Percentiles rank a stretch among this genome's conserved stretches.
phyloP scores from a whole-genome alignment of 306 rosid genomes.

The Castanea crenata region DNA sequence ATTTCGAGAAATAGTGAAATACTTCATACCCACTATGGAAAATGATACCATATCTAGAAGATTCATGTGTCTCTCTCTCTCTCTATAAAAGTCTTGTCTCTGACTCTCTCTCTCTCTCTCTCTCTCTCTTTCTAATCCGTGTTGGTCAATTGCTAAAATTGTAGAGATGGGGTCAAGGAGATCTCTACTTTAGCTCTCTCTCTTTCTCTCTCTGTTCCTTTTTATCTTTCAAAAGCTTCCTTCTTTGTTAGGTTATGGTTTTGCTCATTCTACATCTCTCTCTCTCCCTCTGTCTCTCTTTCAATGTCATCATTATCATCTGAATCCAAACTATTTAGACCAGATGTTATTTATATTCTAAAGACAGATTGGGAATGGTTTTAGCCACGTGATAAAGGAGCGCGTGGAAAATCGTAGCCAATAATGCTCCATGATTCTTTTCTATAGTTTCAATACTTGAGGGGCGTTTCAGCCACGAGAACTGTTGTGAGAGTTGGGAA shows the following conservation, averaged over 20 bases:
- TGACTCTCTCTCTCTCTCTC: not conserved
- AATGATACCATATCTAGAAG: not conserved
- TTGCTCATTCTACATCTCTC: constrained; percentile 21
- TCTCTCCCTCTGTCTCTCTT: not conserved
- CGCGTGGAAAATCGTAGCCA: constrained; percentile 13
- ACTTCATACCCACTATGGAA: not conserved
- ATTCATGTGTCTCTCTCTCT: not conserved
- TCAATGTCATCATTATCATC: constrained; percentile 28
- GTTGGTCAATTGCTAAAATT: constrained; percentile 33
- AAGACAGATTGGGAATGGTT: not conserved
- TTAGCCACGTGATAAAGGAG: not conserved
- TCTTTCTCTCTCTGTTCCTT: not conserved
- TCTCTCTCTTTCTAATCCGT: not conserved
- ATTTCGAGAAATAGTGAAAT: too few species aligned
- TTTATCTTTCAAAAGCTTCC: not conserved
- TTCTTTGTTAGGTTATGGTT: constrained; percentile 3
- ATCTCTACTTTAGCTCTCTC: not conserved
- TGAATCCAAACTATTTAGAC: constrained; percentile 34
- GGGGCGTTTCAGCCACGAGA: not conserved
- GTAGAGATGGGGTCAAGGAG: constrained; percentile 23
- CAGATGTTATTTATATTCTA: constrained; percentile 2
- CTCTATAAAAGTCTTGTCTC: constrained; percentile 19
- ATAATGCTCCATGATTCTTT: not conserved
- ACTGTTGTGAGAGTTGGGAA: not conserved
- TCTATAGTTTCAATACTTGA: not conserved